phyloP scores from a whole-genome alignment of 2,329 filamentous ascomycete genomes.

The Aspergillus japonicus region DNA sequence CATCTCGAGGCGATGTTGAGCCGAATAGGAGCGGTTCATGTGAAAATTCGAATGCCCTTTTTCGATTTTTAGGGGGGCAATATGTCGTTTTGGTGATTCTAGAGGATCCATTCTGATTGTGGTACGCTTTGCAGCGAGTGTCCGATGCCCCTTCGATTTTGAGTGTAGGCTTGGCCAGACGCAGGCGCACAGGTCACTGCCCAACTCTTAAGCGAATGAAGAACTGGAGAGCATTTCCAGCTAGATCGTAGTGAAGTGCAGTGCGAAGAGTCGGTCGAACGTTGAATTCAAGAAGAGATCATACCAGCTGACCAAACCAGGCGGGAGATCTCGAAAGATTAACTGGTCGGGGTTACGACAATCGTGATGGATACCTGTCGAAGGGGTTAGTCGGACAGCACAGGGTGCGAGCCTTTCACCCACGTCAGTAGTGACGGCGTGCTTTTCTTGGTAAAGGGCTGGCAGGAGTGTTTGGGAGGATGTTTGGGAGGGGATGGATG shows the following conservation, averaged over 20 bases:
- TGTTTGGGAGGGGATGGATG: constrained; percentile 17
- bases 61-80: constrained; percentile 40
- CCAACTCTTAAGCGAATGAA: constrained; percentile 29
- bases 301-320: not conserved
- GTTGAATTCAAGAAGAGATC: not conserved
- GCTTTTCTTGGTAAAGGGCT: constrained; percentile 15
- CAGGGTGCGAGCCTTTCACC: constrained; percentile 4
- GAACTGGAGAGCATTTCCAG: constrained; percentile 31
- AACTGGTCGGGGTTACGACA: constrained; percentile 5
- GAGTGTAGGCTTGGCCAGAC: constrained; percentile 13
- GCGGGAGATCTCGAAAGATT: not conserved
- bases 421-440: constrained; percentile 11
- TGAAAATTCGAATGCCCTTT: constrained; percentile 33
- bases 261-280: not conserved
- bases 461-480: constrained; percentile 12
- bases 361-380: not conserved
- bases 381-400: constrained; percentile 7
- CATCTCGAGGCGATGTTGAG: constrained; percentile 54
- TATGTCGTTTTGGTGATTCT: constrained; percentile 36
- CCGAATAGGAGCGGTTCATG: constrained; percentile 25
- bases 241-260: not conserved
- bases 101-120: constrained; percentile 17
- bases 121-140: not conserved
- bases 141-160: not conserved
- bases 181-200: constrained; percentile 28